Conservation (phyloP, 208 protist species). For the Trypanosoma lewisi region DNA sequence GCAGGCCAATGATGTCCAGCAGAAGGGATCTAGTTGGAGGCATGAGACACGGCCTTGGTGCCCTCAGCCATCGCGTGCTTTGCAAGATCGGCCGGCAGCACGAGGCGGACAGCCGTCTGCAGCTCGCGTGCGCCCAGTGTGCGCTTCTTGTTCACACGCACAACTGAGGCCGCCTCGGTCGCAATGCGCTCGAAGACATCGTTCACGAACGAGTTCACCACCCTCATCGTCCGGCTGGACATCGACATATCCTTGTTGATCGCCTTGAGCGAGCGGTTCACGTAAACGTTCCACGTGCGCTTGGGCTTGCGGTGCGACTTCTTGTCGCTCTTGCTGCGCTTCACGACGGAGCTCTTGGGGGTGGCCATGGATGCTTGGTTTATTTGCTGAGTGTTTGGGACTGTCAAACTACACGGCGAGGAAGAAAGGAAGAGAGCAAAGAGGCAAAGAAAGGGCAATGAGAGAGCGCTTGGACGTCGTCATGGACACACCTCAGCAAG, state of each 20-base stretch:
- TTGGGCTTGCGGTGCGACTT: conserved; percentile 67
- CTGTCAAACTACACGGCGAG: too few species aligned
- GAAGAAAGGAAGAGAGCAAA: too few species aligned
- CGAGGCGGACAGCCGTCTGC: conserved; percentile 95
- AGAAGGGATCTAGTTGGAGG: too few species aligned
- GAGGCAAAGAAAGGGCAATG: too few species aligned
- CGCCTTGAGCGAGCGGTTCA: conserved; percentile 93
- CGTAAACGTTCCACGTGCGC: conserved; percentile 86
- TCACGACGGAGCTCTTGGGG: conserved; percentile 37
- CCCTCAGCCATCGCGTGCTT: conserved; percentile 99
- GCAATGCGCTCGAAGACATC: conserved; percentile 98
- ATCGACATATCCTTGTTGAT: conserved; percentile 96
- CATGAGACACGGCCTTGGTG: conserved; percentile 97
- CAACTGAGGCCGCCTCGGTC: conserved; percentile 91
- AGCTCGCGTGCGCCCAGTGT: conserved; percentile 95
- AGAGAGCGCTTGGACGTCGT: too few species aligned
- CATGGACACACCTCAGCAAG: too few species aligned
- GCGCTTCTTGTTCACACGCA: conserved; percentile 94
- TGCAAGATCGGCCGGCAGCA: conserved; percentile 97
- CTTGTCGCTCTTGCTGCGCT: conserved; percentile 30
- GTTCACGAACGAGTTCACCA: conserved; percentile 98
- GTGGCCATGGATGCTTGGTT: conserved; percentile 39
- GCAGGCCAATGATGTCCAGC: too few species aligned
- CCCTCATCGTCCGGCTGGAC: conserved; percentile 94
- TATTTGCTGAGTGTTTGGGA: too few species aligned